phyloP scores from a whole-genome alignment of 2,329 filamentous ascomycete species.

The Sporothrix curviconia region DNA sequence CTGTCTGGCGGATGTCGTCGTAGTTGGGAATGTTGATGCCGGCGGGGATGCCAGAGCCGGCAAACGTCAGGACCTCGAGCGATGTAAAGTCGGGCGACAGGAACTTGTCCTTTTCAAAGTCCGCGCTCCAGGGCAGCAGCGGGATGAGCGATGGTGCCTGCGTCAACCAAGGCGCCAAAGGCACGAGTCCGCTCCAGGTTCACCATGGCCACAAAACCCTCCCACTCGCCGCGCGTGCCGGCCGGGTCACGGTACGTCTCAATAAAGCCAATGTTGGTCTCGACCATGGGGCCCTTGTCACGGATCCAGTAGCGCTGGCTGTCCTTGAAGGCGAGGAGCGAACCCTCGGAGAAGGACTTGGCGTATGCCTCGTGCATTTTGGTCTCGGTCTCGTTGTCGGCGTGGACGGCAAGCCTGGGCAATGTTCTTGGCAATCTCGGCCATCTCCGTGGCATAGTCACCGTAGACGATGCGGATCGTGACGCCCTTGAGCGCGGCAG shows the following conservation, averaged over 20 bases:
- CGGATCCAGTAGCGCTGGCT: constrained; percentile 76
- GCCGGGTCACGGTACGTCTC: constrained; percentile 81
- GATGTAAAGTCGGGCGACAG: constrained; percentile 93
- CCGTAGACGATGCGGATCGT: constrained; percentile 67
- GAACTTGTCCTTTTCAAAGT: constrained; percentile 96
- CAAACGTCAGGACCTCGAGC: constrained; percentile 82
- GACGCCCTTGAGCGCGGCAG: constrained; percentile 57
- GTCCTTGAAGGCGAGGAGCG: constrained; percentile 71
- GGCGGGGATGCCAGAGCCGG: constrained; percentile 59
- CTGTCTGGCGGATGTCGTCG: constrained; percentile 70
- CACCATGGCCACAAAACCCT: constrained; percentile 75
- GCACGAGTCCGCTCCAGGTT: constrained; percentile 86
- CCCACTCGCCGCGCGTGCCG: constrained; percentile 76
- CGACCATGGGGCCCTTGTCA: constrained; percentile 73
- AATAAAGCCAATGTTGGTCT: constrained; percentile 77
- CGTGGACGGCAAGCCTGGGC: constrained; percentile 59
- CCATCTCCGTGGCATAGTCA: constrained; percentile 67
- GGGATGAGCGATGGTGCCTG: constrained; percentile 79
- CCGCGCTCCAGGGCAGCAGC: constrained; percentile 76
- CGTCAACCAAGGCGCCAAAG: constrained; percentile 76
- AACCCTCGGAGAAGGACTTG: constrained; percentile 67
- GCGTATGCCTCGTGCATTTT: constrained; percentile 69
- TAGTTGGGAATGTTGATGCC: constrained; percentile 67
- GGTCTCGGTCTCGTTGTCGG: constrained; percentile 67
- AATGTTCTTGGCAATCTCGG: constrained; percentile 58